Percentiles rank a stretch among this genome's conserved stretches.
Conservation (phyloP, 129 eudicot species). For the Glebionis coronaria region DNA sequence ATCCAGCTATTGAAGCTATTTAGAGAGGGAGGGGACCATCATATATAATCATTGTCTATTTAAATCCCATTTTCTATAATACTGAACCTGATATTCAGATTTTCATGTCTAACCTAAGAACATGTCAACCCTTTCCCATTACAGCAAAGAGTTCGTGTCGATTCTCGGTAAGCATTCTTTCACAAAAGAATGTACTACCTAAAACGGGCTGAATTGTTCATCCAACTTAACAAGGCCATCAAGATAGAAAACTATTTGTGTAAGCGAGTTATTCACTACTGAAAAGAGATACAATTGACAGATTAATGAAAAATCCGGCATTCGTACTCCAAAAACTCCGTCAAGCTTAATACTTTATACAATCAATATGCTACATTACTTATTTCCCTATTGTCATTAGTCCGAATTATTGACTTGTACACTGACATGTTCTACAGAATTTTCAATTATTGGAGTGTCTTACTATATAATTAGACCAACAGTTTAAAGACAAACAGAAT, state of each 20-base stretch:
- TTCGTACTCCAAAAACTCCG: background rate
- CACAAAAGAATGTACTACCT: too few relatives aligned
- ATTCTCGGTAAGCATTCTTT: too few relatives aligned
- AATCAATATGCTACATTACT: background rate
- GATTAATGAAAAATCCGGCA: background rate
- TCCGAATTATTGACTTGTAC: background rate
- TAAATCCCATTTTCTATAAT: background rate
- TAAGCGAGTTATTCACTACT: background rate
- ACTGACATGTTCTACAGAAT: background rate
- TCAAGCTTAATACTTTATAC: background rate
- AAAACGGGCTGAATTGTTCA: too few relatives aligned
- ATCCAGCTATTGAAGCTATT: constrained; percentile 26
- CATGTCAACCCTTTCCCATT: constrained; percentile 19
- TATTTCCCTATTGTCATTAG: background rate
- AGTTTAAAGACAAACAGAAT: too few relatives aligned
- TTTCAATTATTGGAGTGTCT: background rate
- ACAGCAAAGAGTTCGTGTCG: too few relatives aligned
- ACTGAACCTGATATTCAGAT: constrained; percentile 21
- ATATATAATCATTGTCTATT: constrained; percentile 24
- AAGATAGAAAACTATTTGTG: too few relatives aligned
- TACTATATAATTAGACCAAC: constrained; percentile 1
- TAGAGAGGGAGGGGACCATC: constrained; percentile 35
- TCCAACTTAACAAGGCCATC: too few relatives aligned
- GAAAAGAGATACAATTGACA: too few relatives aligned
- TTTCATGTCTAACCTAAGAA: constrained; percentile 16